These are phyloP conservation scores for Maudiozyma pseudohumilis DNA, from an alignment of 805 yeast species.

Conservation along the genomic window DNA sequence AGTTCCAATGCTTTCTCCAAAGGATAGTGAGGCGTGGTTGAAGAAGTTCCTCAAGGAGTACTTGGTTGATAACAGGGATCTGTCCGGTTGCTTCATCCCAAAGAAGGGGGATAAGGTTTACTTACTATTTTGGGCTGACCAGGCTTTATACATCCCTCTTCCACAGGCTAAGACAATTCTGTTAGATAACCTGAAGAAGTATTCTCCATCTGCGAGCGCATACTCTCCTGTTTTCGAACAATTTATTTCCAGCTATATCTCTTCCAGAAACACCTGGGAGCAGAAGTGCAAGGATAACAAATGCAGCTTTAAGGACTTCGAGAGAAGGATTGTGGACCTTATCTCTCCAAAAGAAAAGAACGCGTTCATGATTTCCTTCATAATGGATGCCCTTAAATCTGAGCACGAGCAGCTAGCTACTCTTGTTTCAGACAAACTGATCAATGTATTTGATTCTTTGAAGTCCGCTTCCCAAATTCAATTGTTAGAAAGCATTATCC, in stretches of 20 bases:
- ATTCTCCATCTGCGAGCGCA: conserved; percentile 16
- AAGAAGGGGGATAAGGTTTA: conserved; percentile 51
- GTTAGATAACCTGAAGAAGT: conserved; percentile 36
- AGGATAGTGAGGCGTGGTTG: conserved; percentile 46
- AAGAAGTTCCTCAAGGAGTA: conserved; percentile 36
- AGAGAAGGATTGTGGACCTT: conserved; percentile 45
- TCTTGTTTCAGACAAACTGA: conserved; percentile 41
- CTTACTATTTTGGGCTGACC: conserved; percentile 59
- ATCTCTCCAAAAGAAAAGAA: conserved; percentile 55
- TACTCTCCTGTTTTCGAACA: conserved; percentile 41
- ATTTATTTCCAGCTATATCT: conserved; percentile 37
- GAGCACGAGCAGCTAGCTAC: conserved; percentile 36
- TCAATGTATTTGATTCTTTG: conserved; percentile 46
- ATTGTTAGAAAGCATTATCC: conserved; percentile 51
- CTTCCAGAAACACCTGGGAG: conserved; percentile 38
- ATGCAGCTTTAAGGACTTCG: conserved; percentile 45
- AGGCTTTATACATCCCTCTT: conserved; percentile 43
- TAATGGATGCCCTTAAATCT: conserved; percentile 44
- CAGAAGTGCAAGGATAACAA: conserved; percentile 38
- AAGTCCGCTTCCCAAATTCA: conserved; percentile 48
- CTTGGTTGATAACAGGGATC: conserved; percentile 41
- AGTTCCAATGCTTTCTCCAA: conserved; percentile 51
- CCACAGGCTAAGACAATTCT: conserved; percentile 49
- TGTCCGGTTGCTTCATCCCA: conserved; percentile 34
- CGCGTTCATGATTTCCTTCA: conserved; percentile 47